Evolutionary conservation across 225 moss, liverwort and hornwort genomes (phyloP), one percentile per base, ranked within the genome.

Genomic region (Thuidium tamariscinum): DNA sequence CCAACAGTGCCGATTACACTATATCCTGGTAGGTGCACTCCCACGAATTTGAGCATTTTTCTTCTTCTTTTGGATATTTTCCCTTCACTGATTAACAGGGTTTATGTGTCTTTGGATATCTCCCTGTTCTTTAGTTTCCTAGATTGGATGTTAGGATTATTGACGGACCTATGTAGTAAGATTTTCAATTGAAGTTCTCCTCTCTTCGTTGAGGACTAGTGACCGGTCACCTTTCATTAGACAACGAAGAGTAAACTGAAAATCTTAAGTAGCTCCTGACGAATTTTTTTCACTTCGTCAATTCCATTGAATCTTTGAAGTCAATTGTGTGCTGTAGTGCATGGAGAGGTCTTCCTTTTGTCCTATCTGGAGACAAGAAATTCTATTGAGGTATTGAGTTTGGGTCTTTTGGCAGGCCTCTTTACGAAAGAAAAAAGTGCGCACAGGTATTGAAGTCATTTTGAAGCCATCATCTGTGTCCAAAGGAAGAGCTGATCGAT

Each of bases 1-100:
- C 75, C 93, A 94, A 81, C 94, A 94, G 85, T 92, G 89, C 44
- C 94, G 93, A 79, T 86, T 93, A 74, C 94, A 93, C 84, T 74
- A 60, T 34, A 86, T 94, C 57, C 87, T 94, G 90, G 94, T 93
- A 86, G 49, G 90, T 92, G 88, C 68, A 82, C 54, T 52, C 52
- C 65, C 82, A 39, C 23, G 49, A 55, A n/a, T 65, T 70, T 26
- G 19, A 57, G 16, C 41, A 57, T 65, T 69, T 10, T 27, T 55
- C 41, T 39, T 60, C 46, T 37, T 82, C 77, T n/a, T 44, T 32
- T 37, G 27, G 26, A 14, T 8, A 44, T 11, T 75, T 63, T 69
- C 30, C 49, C 13, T 49, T 54, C n/a, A 52, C 51, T 41, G 52
- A 75, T 67, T 63, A 36, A 74, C n/a, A 39, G 48, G 57, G 42